Conservation (phyloP, 2,329 filamentous ascomycete species). For the Cytospora leucostoma region DNA sequence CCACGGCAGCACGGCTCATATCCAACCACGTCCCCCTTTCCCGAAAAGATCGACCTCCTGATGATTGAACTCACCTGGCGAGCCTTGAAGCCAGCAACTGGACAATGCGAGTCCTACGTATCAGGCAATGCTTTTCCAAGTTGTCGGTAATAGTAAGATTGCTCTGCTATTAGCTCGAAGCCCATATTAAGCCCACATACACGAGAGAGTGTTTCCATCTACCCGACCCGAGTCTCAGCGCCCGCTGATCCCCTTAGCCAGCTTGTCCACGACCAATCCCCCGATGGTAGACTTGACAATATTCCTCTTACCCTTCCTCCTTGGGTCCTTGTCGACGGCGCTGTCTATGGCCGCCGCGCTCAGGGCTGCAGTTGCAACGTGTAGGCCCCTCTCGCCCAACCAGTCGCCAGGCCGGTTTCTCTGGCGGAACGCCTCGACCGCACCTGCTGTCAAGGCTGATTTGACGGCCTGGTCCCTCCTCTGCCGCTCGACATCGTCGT, state of each 20-base stretch:
- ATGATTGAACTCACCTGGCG: no score
- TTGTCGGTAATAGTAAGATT: no score
- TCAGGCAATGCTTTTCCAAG: no score
- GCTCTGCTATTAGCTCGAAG: no score
- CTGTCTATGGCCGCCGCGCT: slow-evolving; percentile 33
- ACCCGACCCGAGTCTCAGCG: background rate
- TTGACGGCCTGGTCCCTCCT: slow-evolving; percentile 29
- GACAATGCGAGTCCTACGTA: no score
- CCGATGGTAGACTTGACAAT: slow-evolving; percentile 31
- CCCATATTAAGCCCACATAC: no score
- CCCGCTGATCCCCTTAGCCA: slow-evolving; percentile 30
- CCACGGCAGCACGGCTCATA: no score
- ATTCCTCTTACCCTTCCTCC: slow-evolving; percentile 30
- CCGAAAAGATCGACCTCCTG: no score
- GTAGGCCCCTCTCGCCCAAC: slow-evolving; percentile 22
- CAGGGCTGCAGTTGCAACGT: slow-evolving; percentile 33
- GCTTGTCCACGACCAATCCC: slow-evolving; percentile 31
- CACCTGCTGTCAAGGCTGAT: slow-evolving; percentile 31
- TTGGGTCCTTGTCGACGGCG: slow-evolving; percentile 23
- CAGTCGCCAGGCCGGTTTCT: slow-evolving; percentile 25
- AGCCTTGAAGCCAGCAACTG: no score
- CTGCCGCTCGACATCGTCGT: background rate
- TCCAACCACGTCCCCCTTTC: no score
- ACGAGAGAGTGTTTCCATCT: no score
- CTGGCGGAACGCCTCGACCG: slow-evolving; percentile 31